Evolutionary conservation across 805 yeast genomes (phyloP).

Genomic region (Pichia scutulata): DNA sequence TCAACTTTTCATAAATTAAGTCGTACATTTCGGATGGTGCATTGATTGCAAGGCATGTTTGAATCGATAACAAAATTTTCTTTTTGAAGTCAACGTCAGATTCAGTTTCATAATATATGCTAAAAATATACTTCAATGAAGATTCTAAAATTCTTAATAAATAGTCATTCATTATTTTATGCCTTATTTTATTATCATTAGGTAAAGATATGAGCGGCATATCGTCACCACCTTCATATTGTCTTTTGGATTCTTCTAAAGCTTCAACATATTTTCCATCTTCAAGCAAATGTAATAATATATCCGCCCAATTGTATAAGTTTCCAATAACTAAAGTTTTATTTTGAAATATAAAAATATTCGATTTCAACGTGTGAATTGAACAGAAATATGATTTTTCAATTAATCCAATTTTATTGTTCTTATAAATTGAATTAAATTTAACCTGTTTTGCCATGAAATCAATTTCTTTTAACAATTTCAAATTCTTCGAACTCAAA

Average conservation of each 20-base stretch:
- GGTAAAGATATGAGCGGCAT: constrained; percentile 55
- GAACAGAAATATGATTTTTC: constrained; percentile 23
- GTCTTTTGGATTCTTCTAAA: constrained; percentile 44
- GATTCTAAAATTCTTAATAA: constrained; percentile 51
- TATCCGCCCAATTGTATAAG: constrained; percentile 64
- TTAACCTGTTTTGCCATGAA: constrained; percentile 33
- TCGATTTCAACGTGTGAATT: constrained; percentile 34
- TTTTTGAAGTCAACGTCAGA: constrained; percentile 10
- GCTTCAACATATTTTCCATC: constrained; percentile 47
- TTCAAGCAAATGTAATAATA: constrained; percentile 40
- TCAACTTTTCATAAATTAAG: constrained; percentile 37
- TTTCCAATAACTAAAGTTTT: constrained; percentile 51
- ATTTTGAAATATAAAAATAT: constrained; percentile 45
- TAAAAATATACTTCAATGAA: constrained; percentile 38
- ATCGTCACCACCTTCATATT: constrained; percentile 43
- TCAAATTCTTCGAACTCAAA: constrained; percentile 34
- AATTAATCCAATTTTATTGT: constrained; percentile 12
- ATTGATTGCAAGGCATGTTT: constrained; percentile 32
- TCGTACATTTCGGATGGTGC: constrained; percentile 33
- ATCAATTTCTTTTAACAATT: constrained; percentile 30
- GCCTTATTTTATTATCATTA: constrained; percentile 33
- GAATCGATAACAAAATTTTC: constrained; percentile 28
- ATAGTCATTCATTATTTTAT: constrained; percentile 41
- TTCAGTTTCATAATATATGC: constrained; percentile 13
- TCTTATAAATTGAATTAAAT: constrained; percentile 5